These are phyloP conservation scores for Berkeleyomyces rouxiae DNA, from an alignment of 2,329 filamentous ascomycete genomes.

Conservation along the genomic window DNA sequence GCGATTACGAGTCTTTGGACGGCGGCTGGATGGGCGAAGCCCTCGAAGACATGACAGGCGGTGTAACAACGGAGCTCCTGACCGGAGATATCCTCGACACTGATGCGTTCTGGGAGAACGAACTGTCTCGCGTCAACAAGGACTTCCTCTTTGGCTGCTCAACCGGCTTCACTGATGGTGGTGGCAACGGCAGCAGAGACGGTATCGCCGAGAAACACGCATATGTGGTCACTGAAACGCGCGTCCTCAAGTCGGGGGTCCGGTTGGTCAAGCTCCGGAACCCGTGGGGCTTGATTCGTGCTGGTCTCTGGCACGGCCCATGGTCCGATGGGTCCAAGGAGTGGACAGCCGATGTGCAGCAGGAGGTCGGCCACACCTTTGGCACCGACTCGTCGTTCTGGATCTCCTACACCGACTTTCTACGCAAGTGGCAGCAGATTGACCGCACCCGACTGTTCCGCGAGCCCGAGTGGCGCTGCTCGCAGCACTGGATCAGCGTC, in stretches of 20 bases:
- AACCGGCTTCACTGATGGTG: slow-evolving; percentile 28
- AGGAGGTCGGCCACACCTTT: slow-evolving; percentile 41
- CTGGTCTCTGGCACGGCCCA: slow-evolving; percentile 39
- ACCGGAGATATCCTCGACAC: slow-evolving; percentile 50
- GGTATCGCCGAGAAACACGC: slow-evolving; percentile 43
- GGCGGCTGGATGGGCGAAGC: slow-evolving; percentile 53
- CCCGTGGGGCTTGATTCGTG: slow-evolving; percentile 36
- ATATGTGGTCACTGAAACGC: slow-evolving; percentile 31
- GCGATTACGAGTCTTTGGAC: slow-evolving; percentile 54
- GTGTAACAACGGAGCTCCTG: slow-evolving; percentile 49
- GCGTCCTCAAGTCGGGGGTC: slow-evolving; percentile 30
- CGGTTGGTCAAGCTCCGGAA: slow-evolving; percentile 42
- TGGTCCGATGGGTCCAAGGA: slow-evolving; percentile 46
- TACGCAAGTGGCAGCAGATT: slow-evolving; percentile 44
- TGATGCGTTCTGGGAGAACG: slow-evolving; percentile 55
- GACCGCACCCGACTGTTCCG: slow-evolving; percentile 46
- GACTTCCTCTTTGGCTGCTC: slow-evolving; percentile 55
- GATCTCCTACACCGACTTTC: slow-evolving; percentile 45
- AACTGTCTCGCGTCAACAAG: slow-evolving; percentile 61
- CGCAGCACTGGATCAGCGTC: slow-evolving; percentile 43
- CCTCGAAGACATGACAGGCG: slow-evolving; percentile 42
- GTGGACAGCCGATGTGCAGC: slow-evolving; percentile 40
- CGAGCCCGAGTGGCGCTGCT: slow-evolving; percentile 39
- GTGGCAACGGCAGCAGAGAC: slow-evolving; percentile 30
- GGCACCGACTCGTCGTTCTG: slow-evolving; percentile 47